These are phyloP conservation scores for Syzygium syzygioides DNA, from an alignment of 441 rosid species.

Conservation along the genomic window DNA sequence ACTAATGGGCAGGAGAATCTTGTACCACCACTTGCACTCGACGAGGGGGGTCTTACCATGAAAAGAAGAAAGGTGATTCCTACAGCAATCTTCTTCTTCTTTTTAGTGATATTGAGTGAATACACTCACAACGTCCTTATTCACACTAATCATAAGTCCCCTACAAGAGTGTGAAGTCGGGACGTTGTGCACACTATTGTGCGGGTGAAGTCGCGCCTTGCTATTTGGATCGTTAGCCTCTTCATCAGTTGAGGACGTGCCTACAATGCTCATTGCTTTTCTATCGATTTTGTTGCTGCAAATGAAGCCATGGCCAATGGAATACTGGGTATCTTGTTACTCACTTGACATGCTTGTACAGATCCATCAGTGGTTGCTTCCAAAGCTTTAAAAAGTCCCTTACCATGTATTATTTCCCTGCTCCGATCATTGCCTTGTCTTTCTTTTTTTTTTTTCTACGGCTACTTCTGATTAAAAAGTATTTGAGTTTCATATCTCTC, in stretches of 20 bases:
- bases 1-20: not conserved
- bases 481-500: not conserved
- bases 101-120: no score
- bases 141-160: not conserved
- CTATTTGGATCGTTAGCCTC: not conserved
- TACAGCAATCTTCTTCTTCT: not conserved
- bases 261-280: not conserved
- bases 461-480: not conserved
- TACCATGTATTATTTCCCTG: not conserved
- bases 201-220: not conserved
- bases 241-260: not conserved
- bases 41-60: not conserved
- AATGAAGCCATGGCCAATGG: not conserved
- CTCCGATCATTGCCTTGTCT: not conserved
- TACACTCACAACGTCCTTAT: not conserved
- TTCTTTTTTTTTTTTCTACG: not conserved
- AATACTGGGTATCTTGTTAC: not conserved
- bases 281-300: not conserved
- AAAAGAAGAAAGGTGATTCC: no score
- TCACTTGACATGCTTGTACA: not conserved
- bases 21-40: not conserved
- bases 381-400: not conserved
- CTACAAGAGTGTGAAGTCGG: no score
- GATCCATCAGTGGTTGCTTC: not conserved
- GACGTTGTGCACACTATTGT: no score